Base-by-base conservation (phyloP, 2,329 filamentous ascomycete species). In the Ophiosphaerella korrae region DNA sequence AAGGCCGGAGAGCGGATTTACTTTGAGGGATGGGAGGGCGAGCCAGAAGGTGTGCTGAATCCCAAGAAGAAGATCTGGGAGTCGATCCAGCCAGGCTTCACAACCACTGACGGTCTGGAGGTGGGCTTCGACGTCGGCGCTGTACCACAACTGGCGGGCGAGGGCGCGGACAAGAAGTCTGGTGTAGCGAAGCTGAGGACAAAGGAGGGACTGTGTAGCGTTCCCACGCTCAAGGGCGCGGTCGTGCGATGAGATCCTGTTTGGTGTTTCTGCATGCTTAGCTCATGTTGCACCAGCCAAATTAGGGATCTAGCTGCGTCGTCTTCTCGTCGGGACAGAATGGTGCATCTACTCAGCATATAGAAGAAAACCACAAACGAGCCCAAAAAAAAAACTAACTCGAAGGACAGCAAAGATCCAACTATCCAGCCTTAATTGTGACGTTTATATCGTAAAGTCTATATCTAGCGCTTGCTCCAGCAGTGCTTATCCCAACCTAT, bases 21-120 rank as follows among this genome's bases (percentile, higher is more conserved):
- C 82, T 99, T 99, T 72, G 90, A 97, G 72, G 94, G 94, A 41
- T 99, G 90, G 87, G 83, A 90, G 74, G 92, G 91, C 52, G 89
- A 96, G 80, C 92, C 94, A 0, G 94, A 99, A 82, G 88, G 88
- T 56, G 85, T 93, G 44, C 83, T 99, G 50, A 99, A 97, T 82
- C 94, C 94, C 51, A 99, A 99, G 88, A 99, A 97, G 87, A 97
- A 97, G 87, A 81, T 97, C 55, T 97, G 93, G 92, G 94, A 99
- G 82, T 90, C 84, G 8, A 90, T 96, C 77, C 93, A 97, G 82
- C 92, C 92, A 1, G 94, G 93, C 0, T 97, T 97, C 78, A 96
- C 90, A 26, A 99, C 93, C 7, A 96, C 88, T 1, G 88, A 88
- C 7, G 77, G 75, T 40, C 80, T 93, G 44, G 89, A 92, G 76